Evolutionary conservation across 23 red algal species (phyloP).

Genomic region (Gracilaria vermiculophylla): DNA sequence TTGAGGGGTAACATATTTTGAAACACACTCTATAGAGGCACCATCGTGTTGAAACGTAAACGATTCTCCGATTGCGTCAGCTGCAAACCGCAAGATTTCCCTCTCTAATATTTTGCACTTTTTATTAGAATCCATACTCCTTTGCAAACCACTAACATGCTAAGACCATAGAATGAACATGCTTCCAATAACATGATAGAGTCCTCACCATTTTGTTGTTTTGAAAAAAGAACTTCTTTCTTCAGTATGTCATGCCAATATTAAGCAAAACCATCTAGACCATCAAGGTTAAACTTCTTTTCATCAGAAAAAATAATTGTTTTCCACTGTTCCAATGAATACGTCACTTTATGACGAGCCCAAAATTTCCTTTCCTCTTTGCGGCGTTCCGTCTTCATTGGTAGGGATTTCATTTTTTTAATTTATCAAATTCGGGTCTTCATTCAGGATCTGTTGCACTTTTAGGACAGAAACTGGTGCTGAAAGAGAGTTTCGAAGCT

Average conservation of each 20-base stretch:
- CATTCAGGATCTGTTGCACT: neutral
- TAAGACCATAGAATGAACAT: neutral
- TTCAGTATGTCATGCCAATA: neutral
- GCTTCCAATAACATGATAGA: too few species aligned
- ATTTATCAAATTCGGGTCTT: too few species aligned
- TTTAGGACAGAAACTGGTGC: too few species aligned
- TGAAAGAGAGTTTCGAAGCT: too few species aligned
- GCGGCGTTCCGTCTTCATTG: neutral
- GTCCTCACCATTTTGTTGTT: too few species aligned
- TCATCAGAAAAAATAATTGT: neutral
- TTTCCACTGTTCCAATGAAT: neutral
- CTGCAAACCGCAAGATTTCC: too few species aligned
- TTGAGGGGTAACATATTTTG: too few species aligned
- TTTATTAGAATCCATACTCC: neutral
- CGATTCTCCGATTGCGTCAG: too few species aligned
- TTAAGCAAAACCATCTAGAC: neutral
- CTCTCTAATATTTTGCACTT: too few species aligned
- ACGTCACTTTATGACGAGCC: neutral
- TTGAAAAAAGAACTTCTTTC: too few species aligned
- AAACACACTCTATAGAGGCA: too few species aligned
- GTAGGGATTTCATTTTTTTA: neutral
- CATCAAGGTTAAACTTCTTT: neutral
- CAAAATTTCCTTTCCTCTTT: neutral
- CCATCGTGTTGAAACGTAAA: too few species aligned
- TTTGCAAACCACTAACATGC: neutral